These are phyloP conservation scores for Botrytis cinerea DNA, from an alignment of 2,329 filamentous ascomycete genomes.

Conservation along the genomic window DNA sequence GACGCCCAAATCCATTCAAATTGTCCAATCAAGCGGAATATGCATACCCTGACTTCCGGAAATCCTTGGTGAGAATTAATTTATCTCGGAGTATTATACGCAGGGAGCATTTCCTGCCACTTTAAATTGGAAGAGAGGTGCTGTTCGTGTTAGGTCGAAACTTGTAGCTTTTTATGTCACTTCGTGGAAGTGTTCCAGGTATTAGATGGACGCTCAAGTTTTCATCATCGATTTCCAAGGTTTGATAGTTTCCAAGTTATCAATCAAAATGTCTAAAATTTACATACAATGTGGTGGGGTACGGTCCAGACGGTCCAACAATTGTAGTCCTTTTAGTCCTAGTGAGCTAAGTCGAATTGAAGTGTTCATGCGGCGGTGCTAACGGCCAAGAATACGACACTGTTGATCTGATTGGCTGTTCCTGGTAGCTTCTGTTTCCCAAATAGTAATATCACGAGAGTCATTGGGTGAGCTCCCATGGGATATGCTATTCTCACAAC, in stretches of 20 bases:
- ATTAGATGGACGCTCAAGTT: neutral
- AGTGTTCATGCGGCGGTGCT: neutral
- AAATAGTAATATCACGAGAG: neutral
- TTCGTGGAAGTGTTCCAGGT: neutral
- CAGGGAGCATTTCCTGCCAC: slow-evolving; percentile 20
- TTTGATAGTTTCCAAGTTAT: neutral
- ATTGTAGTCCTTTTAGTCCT: neutral
- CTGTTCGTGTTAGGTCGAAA: neutral
- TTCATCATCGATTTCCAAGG: neutral
- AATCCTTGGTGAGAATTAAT: neutral
- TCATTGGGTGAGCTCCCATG: neutral
- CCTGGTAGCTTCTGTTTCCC: neutral
- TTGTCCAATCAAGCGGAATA: neutral
- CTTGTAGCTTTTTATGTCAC: neutral
- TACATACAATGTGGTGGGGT: neutral
- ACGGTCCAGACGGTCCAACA: neutral
- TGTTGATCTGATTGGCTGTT: neutral
- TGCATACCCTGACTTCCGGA: slow-evolving; percentile 5
- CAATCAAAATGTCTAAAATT: neutral
- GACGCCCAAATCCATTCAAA: neutral
- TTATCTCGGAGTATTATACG: slow-evolving; percentile 10
- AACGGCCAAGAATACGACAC: neutral
- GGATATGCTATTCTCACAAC: neutral
- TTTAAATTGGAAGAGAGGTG: neutral
- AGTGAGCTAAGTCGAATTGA: too few species aligned